phyloP scores from a whole-genome alignment of 768 basidiomycete species.

The Lentinula aciculospora region DNA sequence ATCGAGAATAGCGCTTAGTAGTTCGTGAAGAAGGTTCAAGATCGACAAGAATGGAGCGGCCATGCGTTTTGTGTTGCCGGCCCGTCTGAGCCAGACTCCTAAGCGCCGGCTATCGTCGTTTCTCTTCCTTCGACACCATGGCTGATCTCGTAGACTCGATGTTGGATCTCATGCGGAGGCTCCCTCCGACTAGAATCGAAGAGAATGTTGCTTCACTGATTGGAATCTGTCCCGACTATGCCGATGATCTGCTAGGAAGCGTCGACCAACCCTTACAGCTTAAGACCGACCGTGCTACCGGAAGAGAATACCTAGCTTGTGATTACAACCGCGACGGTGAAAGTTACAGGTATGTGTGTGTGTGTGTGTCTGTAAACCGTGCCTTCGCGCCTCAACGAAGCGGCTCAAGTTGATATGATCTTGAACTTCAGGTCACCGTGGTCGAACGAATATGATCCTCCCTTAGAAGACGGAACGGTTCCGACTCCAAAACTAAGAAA shows the following conservation, averaged over 20 bases:
- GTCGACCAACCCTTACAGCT: slow-evolving; percentile 93
- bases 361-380: slow-evolving; percentile 18
- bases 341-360: slow-evolving; percentile 68
- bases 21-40: no score
- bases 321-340: slow-evolving; percentile 93
- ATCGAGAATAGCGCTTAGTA: no score
- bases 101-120: background rate
- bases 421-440: slow-evolving; percentile 78
- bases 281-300: slow-evolving; percentile 71
- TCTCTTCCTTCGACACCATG: slow-evolving; percentile 30
- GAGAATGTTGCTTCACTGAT: slow-evolving; percentile 83
- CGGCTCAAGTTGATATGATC: background rate
- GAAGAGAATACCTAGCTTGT: slow-evolving; percentile 88
- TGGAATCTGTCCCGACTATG: slow-evolving; percentile 83
- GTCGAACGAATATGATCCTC: slow-evolving; percentile 95
- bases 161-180: slow-evolving; percentile 91
- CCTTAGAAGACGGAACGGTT: slow-evolving; percentile 81
- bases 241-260: slow-evolving; percentile 90
- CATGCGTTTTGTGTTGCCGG: no score
- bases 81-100: background rate
- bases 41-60: no score
- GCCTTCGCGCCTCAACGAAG: background rate
- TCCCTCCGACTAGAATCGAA: slow-evolving; percentile 88
- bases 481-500: slow-evolving; percentile 84
- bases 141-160: slow-evolving; percentile 83